Percentiles rank a stretch among this genome's conserved stretches.
Evolutionary conservation across 2,329 filamentous ascomycete species (phyloP).

Genomic region (Cercospora sp.): DNA sequence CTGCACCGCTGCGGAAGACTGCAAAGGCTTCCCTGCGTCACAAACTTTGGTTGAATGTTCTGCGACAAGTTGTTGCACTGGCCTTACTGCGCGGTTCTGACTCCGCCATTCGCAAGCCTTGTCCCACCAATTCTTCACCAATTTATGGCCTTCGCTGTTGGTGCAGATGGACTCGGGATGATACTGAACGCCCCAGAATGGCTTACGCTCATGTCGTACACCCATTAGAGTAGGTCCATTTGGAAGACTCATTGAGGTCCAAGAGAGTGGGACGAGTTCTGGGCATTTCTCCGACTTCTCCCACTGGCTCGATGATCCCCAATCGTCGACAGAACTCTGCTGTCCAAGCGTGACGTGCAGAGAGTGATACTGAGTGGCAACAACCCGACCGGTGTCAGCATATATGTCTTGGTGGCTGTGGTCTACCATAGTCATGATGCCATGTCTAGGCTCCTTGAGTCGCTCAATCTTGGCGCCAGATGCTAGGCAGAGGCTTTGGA

Average conservation of each 20-base stretch:
- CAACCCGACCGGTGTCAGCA: constrained; percentile 57
- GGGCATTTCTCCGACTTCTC: constrained; percentile 40
- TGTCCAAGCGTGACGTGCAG: constrained; percentile 51
- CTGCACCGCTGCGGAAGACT: not conserved
- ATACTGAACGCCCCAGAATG: constrained; percentile 87
- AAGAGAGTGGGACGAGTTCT: constrained; percentile 49
- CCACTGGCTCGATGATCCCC: constrained; percentile 40
- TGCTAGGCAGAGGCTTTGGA: constrained; percentile 74
- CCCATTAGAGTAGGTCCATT: constrained; percentile 74
- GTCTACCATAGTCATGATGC: constrained; percentile 70
- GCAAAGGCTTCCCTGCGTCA: not conserved
- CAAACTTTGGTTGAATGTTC: not conserved
- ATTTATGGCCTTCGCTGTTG: constrained; percentile 61
- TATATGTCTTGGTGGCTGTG: constrained; percentile 68
- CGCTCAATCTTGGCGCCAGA: constrained; percentile 67
- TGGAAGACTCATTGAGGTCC: constrained; percentile 46
- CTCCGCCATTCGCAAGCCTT: constrained; percentile 48
- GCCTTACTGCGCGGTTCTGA: not conserved
- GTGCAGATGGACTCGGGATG: constrained; percentile 90
- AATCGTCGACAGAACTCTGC: constrained; percentile 39
- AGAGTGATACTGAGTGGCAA: constrained; percentile 76
- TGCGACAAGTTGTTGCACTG: not conserved
- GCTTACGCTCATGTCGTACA: constrained; percentile 65
- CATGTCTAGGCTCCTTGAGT: constrained; percentile 74
- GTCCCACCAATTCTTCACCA: constrained; percentile 76